Percentiles rank a stretch among this genome's conserved stretches.
Conservation (phyloP, 177 flowering plant species). For the Vitis hybrid region DNA sequence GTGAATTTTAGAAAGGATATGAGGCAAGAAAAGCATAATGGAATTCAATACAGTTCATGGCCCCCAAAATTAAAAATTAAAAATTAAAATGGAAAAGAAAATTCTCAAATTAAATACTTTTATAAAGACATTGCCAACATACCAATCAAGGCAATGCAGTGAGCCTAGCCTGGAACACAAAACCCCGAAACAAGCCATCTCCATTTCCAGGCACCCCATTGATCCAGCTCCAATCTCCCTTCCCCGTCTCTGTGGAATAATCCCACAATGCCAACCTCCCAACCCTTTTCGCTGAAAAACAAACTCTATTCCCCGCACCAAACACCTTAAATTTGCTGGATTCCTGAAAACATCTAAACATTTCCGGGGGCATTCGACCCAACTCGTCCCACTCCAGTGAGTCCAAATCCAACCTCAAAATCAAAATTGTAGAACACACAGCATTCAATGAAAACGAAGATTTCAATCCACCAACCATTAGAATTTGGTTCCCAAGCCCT, state of each 20-base stretch:
- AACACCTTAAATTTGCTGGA: constrained; percentile 90
- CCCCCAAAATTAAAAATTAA: too few species aligned
- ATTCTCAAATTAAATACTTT: too few species aligned
- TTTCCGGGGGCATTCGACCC: constrained; percentile 80
- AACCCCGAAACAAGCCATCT: constrained; percentile 77
- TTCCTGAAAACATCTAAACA: constrained; percentile 67
- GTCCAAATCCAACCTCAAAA: constrained; percentile 75
- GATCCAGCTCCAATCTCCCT: constrained; percentile 77
- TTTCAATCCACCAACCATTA: constrained; percentile 88
- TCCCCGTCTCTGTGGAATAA: constrained; percentile 18
- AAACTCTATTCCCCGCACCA: constrained; percentile 81
- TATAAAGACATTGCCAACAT: too few species aligned
- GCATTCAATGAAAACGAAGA: constrained; percentile 70
- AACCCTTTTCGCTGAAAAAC: constrained; percentile 74
- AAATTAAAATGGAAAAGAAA: too few species aligned
- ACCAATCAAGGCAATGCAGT: constrained; percentile 50
- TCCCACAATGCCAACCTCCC: constrained; percentile 86
- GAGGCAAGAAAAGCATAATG: too few species aligned
- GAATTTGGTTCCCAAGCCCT: constrained; percentile 43
- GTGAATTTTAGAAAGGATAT: too few species aligned
- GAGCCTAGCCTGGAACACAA: constrained; percentile 69
- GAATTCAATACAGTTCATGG: too few species aligned
- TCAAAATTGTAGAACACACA: constrained; percentile 71
- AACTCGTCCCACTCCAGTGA: constrained; percentile 92
- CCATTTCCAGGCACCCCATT: constrained; percentile 64